phyloP scores from a whole-genome alignment of 2,329 filamentous ascomycete genomes.

The Claviceps sorghi region DNA sequence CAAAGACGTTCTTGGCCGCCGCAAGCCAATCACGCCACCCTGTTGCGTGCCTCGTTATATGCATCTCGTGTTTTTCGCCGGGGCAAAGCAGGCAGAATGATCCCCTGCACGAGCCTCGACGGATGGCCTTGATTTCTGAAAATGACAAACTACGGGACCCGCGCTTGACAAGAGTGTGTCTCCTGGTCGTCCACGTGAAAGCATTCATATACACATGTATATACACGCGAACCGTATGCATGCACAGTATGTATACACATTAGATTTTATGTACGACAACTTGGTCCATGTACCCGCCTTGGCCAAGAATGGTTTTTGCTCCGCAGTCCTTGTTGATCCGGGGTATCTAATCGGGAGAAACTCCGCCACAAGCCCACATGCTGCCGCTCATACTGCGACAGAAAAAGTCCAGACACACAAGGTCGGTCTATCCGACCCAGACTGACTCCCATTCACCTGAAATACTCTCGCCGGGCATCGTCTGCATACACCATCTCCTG shows the following conservation, averaged over 20 bases:
- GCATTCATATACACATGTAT: not conserved
- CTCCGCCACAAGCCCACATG: not conserved
- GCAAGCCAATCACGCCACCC: too few species aligned
- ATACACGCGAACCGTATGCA: too few species aligned
- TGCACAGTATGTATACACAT: not conserved
- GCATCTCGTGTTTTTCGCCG: too few species aligned
- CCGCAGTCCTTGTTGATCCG: not conserved
- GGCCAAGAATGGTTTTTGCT: not conserved
- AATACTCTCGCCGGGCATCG: conserved; percentile 22
- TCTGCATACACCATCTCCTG: conserved; percentile 33
- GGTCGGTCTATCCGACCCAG: not conserved
- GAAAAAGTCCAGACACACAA: not conserved
- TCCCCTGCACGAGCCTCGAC: too few species aligned
- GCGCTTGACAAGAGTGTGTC: not conserved
- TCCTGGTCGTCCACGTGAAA: not conserved
- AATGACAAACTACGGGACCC: too few species aligned
- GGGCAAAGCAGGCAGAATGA: too few species aligned
- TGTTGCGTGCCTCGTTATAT: too few species aligned
- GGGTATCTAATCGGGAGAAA: not conserved
- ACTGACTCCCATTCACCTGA: conserved; percentile 13
- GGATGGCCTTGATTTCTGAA: too few species aligned
- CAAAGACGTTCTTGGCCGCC: too few species aligned
- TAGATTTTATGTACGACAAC: not conserved
- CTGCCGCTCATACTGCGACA: not conserved
- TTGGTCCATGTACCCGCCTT: not conserved